Evolutionary conservation across 2,329 filamentous ascomycete genomes (phyloP), one percentile per base, ranked within the genome.

Genomic region (Xylogone sp.): DNA sequence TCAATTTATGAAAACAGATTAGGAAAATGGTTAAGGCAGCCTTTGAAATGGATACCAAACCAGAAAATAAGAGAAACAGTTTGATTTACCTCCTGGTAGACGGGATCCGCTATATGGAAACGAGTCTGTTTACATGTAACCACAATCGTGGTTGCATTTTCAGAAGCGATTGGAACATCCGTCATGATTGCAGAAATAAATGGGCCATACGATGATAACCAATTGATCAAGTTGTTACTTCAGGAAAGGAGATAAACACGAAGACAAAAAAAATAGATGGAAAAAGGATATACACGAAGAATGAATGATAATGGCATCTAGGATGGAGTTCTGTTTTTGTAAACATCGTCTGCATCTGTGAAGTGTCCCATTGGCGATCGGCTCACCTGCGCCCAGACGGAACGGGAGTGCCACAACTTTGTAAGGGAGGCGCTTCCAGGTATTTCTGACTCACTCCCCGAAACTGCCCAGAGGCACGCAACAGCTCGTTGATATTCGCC

Each of bases 121-220:
- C 65, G 53, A 3, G 65, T 67, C 48, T 67, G 64, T 49, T 67
- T 67, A 46, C 61, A 64, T 7, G 63, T 62, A 20, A 56, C 56
- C 16, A 67, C 45, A 5, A 65, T 67, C 1, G 61, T 60, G 13
- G 56, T 55, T 27, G 60, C 57, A 27, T 56, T 53, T 55, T 62
- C 60, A 39, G 5, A 5, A 7, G 34, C 10, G 13, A 7, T 18
- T 4, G 34, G n/a, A 18, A 18, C 34, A 13, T 16, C n/a, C 12
- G 34, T 39, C 34, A 16, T 39, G 34, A 18, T 27, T 10, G 13
- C 5, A 39, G 34, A 16, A 39, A 16, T 7, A 48, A 42, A 10
- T 31, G 12, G 16, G 9, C 7, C 12, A 21, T 39, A 10, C 29
- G 29, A n/a, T 21, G 45, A 51, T 21, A 47, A 19, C 22, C 27